phyloP scores from a whole-genome alignment of 768 basidiomycete genomes.

The Butyriboletus loyo region DNA sequence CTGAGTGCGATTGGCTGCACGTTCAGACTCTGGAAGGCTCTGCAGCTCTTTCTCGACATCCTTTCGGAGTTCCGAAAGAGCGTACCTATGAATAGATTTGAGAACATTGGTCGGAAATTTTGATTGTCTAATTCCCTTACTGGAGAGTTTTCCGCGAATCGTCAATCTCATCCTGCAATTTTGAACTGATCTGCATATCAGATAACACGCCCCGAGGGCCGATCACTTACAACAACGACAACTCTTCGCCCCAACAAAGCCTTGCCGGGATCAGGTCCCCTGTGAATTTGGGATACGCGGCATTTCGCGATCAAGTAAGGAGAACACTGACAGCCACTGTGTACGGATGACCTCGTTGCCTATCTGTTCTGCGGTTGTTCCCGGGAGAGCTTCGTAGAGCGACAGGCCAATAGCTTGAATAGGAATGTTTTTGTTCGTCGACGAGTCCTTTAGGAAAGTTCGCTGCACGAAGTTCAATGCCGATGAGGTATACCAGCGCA shows the following conservation, averaged over 20 bases:
- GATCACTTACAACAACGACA: slow-evolving; percentile 70
- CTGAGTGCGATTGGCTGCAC: slow-evolving; percentile 70
- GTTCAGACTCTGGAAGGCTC: slow-evolving; percentile 65
- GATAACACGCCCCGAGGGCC: slow-evolving; percentile 8
- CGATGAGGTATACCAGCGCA: not conserved
- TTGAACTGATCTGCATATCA: slow-evolving; percentile 4
- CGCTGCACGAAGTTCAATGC: slow-evolving; percentile 43
- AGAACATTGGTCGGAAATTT: not conserved
- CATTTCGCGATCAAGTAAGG: not conserved
- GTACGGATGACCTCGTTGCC: slow-evolving; percentile 88
- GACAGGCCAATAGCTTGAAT: slow-evolving; percentile 97
- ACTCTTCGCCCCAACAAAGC: slow-evolving; percentile 75
- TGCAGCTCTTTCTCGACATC: slow-evolving; percentile 78
- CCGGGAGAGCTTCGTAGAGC: slow-evolving; percentile 87
- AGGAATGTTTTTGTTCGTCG: slow-evolving; percentile 74
- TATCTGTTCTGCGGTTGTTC: slow-evolving; percentile 67
- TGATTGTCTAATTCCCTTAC: slow-evolving; percentile 41
- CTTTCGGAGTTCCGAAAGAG: slow-evolving; percentile 81
- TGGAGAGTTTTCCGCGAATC: slow-evolving; percentile 87
- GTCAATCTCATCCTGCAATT: slow-evolving; percentile 75
- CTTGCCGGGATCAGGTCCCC: slow-evolving; percentile 64
- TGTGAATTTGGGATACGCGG: slow-evolving; percentile 23
- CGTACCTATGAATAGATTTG: slow-evolving; percentile 57
- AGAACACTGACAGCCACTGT: slow-evolving; percentile 82
- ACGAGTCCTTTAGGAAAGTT: slow-evolving; percentile 75